Evolutionary conservation across 441 rosid genomes (phyloP).

Genomic region (Mallotus repandus): DNA sequence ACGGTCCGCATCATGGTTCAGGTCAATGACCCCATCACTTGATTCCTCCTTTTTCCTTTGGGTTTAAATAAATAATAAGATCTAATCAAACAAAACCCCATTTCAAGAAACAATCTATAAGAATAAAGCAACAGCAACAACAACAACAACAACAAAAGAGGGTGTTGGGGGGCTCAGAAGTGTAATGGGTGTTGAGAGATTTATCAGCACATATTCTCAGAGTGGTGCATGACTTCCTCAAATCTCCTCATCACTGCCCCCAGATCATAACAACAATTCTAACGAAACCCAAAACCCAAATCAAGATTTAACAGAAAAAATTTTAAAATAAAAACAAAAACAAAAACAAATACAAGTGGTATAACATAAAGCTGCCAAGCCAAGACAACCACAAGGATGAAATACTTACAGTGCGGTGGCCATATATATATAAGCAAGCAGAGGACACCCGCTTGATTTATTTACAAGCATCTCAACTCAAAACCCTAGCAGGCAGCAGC

Average conservation of each 20-base stretch:
- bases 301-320: background rate
- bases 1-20: constrained; percentile 58
- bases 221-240: constrained; percentile 62
- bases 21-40: constrained; percentile 45
- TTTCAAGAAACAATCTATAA: background rate
- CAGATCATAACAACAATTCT: background rate
- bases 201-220: constrained; percentile 56
- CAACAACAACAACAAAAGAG: no score
- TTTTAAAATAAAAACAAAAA: background rate
- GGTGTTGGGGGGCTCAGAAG: constrained; percentile 37
- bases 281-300: background rate
- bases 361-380: background rate
- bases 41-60: constrained; percentile 22
- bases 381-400: no score
- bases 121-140: no score
- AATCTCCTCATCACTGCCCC: constrained; percentile 41
- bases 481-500: constrained; percentile 11
- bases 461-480: no score
- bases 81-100: background rate
- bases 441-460: no score
- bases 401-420: background rate
- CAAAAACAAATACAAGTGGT: no score
- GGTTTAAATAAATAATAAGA: no score
- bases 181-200: constrained; percentile 40
- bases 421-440: no score